These are phyloP conservation scores for Aleurites moluccanus DNA, from an alignment of 441 rosid genomes.

Conservation along the genomic window DNA sequence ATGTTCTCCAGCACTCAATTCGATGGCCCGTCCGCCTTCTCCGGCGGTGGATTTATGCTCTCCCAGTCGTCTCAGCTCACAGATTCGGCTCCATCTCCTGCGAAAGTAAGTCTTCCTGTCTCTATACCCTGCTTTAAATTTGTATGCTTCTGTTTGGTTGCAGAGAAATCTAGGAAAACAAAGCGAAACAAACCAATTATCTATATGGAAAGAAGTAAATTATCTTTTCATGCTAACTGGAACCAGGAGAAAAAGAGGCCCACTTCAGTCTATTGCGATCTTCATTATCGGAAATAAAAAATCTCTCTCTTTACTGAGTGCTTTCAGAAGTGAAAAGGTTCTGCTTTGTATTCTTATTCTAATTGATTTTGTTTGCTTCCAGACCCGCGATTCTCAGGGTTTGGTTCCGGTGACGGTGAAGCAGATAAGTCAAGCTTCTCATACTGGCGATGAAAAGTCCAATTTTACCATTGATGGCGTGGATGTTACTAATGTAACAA, in stretches of 20 bases:
- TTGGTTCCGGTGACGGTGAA: constrained; percentile 79
- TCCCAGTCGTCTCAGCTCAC: constrained; percentile 53
- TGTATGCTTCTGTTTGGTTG: neutral
- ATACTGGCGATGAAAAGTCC: constrained; percentile 74
- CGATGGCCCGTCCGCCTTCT: constrained; percentile 44
- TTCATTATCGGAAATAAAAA: neutral
- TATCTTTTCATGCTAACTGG: neutral
- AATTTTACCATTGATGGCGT: constrained; percentile 59
- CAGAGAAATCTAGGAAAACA: neutral
- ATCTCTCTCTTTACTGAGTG: neutral
- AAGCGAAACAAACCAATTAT: neutral
- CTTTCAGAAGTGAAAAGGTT: neutral
- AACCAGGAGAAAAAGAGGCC: neutral
- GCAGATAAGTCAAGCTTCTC: constrained; percentile 76
- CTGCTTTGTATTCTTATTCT: neutral
- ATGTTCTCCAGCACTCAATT: constrained; percentile 59
- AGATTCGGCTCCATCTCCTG: constrained; percentile 50
- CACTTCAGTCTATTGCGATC: neutral
- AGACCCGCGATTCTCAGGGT: constrained; percentile 67
- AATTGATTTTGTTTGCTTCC: constrained; percentile 15
- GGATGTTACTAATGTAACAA: constrained; percentile 59
- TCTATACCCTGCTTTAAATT: neutral
- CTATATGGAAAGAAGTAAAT: neutral
- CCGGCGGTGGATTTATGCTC: constrained; percentile 69
- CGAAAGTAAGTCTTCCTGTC: constrained; percentile 41